Evolutionary conservation across 768 basidiomycete species (phyloP), one percentile per base, ranked within the genome.

Genomic region (Mycena vitilis): DNA sequence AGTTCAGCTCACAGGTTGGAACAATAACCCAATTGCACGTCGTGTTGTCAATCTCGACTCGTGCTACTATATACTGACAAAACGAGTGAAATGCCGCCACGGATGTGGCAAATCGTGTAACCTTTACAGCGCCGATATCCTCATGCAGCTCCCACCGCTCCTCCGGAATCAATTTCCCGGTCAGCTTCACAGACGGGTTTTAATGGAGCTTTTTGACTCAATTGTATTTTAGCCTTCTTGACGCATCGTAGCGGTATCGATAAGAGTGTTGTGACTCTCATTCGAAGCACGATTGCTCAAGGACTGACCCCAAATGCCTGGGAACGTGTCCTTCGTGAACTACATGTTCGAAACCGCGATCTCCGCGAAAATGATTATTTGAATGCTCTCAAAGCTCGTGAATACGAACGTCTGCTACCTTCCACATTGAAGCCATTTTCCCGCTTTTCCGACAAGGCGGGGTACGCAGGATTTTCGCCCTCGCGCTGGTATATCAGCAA

Each of bases 161-260:
- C 30, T 30, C 30, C 30, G 30, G 30, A 30, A 30, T 30, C 30
- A 30, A 30, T 30, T 30, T 30, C 30, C 30, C 5, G 30, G 30
- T 30, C 30, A 30, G 30, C 5, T 30, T 30, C 30, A 30, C 30
- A 30, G 5, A 30, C 30, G 5, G 30, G 30, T 30, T 30, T 30
- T 30, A 2, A 30, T 30, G 30, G 5, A 30, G 30, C 30, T 30
- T 30, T 30, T 30, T 30, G 5, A 30, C 30, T 5, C 5, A 30
- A 30, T 42, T n/a, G 54, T 20, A 68, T 73, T 63, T 63, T 69
- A 15, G 72, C 72, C 2, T 73, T 73, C 61, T 34, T 70, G 11
- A 73, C 72, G 25, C 59, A 67, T 37, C 37, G 69, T 2, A 73
- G 72, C 63, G 72, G 69, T 6, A 70, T 73, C 65, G 72, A 73